Conservation (phyloP, 805 yeast genomes). For the Wickerhamiella allomyrinae region DNA sequence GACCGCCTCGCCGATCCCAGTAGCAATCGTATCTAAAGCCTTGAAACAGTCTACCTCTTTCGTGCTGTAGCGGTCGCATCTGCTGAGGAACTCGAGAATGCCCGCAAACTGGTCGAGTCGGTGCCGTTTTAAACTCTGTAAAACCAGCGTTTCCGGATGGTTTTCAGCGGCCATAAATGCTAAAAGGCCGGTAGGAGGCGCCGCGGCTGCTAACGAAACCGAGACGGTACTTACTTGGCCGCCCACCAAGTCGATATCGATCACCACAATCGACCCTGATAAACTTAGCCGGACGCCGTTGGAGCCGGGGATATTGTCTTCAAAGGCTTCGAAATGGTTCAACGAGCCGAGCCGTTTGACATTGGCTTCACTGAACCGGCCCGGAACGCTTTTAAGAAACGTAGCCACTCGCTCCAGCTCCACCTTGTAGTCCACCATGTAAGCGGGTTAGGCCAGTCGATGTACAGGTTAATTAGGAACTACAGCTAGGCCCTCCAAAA, state of each 20-base stretch:
- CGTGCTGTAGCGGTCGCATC: conserved; percentile 24
- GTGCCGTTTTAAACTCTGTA: conserved; percentile 19
- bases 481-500: no score
- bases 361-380: conserved; percentile 24
- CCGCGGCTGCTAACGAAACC: conserved; percentile 20
- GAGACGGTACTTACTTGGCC: conserved; percentile 17
- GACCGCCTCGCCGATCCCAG: conserved; percentile 14
- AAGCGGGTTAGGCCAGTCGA: background rate
- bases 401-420: conserved; percentile 18
- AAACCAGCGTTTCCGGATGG: conserved; percentile 18
- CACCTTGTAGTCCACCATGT: conserved; percentile 17
- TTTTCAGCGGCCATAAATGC: conserved; percentile 19
- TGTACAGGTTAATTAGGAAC: no score
- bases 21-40: conserved; percentile 21
- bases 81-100: conserved; percentile 22
- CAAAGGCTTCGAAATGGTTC: conserved; percentile 27
- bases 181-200: conserved; percentile 10
- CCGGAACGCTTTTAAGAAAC: conserved; percentile 22
- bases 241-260: conserved; percentile 21
- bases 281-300: conserved; percentile 23
- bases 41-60: conserved; percentile 25
- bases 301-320: conserved; percentile 17
- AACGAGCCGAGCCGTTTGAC: conserved; percentile 22
- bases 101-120: conserved; percentile 23
- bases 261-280: conserved; percentile 27